Conservation (phyloP, 2,329 filamentous ascomycete species). For the Trichoderma pleuroti region DNA sequence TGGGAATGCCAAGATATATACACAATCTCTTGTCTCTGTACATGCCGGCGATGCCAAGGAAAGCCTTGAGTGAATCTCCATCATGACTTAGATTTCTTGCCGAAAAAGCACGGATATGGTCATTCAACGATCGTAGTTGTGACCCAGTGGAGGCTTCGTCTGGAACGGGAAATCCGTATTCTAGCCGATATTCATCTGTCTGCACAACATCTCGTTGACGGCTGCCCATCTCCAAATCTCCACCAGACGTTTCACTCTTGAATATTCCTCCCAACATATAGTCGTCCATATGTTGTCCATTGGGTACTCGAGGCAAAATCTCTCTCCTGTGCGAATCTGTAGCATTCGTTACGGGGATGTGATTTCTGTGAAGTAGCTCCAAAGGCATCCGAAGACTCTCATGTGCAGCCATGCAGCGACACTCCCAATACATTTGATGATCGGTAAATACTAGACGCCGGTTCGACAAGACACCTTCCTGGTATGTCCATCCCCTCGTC, state of each 20-base stretch:
- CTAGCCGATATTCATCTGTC: constrained; percentile 7
- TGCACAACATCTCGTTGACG: background rate
- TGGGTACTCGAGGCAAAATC: background rate
- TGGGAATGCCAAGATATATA: constrained; percentile 16
- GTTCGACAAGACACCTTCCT: constrained; percentile 20
- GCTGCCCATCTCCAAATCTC: background rate
- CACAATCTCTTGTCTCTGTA: constrained; percentile 8
- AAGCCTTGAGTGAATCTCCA: constrained; percentile 11
- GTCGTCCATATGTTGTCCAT: constrained; percentile 9
- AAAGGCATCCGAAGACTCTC: constrained; percentile 10
- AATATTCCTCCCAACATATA: constrained; percentile 12
- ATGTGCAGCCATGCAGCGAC: constrained; percentile 16
- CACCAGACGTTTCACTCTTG: background rate
- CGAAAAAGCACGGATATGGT: constrained; percentile 18
- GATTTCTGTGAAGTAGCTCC: background rate
- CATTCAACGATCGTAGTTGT: background rate
- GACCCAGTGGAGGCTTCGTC: background rate
- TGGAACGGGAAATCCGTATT: constrained; percentile 6
- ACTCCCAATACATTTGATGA: constrained; percentile 26
- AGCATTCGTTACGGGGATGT: background rate
- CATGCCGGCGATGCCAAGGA: constrained; percentile 17
- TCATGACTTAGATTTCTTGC: background rate
- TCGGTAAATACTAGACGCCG: constrained; percentile 25
- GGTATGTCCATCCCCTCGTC: constrained; percentile 22
- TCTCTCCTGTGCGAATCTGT: background rate